Percentiles rank a stretch among this genome's conserved stretches.
phyloP scores from a whole-genome alignment of 495 filamentous ascomycete genomes.

The Aspergillus hancockii region DNA sequence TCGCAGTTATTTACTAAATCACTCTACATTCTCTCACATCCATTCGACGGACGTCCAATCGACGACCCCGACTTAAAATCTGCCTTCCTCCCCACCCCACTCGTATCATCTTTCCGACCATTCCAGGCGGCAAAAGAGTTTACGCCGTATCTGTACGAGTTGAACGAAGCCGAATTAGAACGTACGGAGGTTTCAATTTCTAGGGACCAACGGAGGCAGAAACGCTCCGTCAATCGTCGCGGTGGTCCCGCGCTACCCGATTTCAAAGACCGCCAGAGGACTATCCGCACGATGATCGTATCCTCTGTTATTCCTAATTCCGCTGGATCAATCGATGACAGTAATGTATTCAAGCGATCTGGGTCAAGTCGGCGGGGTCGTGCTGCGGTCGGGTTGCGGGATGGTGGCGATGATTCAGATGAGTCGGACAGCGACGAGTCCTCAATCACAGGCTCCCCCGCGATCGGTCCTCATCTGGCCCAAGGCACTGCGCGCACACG shows the following conservation, averaged over 20 bases:
- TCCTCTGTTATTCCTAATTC: slow-evolving; percentile 89
- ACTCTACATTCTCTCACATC: slow-evolving; percentile 88
- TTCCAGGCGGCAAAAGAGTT: slow-evolving; percentile 91
- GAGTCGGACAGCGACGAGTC: slow-evolving; percentile 88
- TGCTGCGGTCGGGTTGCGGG: slow-evolving; percentile 47
- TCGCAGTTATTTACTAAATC: slow-evolving; percentile 90
- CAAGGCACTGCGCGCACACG: slow-evolving; percentile 82
- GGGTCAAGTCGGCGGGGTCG: slow-evolving; percentile 54
- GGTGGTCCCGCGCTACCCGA: slow-evolving; percentile 94
- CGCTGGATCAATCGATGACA: slow-evolving; percentile 76
- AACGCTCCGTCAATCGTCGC: slow-evolving; percentile 89
- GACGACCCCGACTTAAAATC: slow-evolving; percentile 86
- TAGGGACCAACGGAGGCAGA: slow-evolving; percentile 89
- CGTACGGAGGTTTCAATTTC: slow-evolving; percentile 88
- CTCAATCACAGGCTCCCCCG: slow-evolving; percentile 77
- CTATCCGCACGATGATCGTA: slow-evolving; percentile 86
- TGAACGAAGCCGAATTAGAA: slow-evolving; percentile 89
- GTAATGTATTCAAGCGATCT: slow-evolving; percentile 77
- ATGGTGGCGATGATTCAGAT: slow-evolving; percentile 79
- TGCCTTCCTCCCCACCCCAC: slow-evolving; percentile 82
- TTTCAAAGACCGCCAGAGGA: slow-evolving; percentile 90
- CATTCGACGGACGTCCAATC: slow-evolving; percentile 90
- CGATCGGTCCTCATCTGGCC: slow-evolving; percentile 63
- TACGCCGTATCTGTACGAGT: slow-evolving; percentile 87
- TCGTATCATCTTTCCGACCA: slow-evolving; percentile 80